Evolutionary conservation across 2,329 filamentous ascomycete genomes (phyloP).

Genomic region (Epichloe hybrida): DNA sequence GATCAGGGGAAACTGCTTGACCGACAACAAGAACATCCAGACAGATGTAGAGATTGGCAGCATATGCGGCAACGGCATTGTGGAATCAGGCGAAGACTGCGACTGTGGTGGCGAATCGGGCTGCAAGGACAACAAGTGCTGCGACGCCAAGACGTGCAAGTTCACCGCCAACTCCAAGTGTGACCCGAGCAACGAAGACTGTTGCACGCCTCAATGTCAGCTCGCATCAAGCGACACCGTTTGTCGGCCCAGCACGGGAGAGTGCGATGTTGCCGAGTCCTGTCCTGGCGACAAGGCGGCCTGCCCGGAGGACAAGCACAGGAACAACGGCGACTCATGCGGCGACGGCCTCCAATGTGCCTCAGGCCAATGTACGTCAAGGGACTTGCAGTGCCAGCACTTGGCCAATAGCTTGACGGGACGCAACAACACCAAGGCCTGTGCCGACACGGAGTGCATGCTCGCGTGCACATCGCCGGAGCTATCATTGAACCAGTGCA

Average conservation of each 20-base stretch:
- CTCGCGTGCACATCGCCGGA: constrained; percentile 63
- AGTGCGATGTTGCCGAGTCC: constrained; percentile 74
- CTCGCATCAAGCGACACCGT: constrained; percentile 55
- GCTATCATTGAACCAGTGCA: constrained; percentile 53
- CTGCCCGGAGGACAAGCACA: constrained; percentile 61
- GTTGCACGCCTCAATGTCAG: constrained; percentile 55
- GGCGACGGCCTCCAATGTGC: constrained; percentile 64
- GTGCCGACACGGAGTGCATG: constrained; percentile 51
- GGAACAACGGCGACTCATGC: constrained; percentile 58
- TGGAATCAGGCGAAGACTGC: constrained; percentile 87
- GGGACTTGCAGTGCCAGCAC: constrained; percentile 76
- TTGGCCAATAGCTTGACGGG: constrained; percentile 64
- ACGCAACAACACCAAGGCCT: constrained; percentile 68
- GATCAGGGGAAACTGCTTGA: constrained; percentile 53
- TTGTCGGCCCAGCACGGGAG: constrained; percentile 66
- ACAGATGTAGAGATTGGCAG: constrained; percentile 72
- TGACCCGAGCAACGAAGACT: constrained; percentile 70
- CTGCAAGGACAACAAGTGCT: constrained; percentile 69
- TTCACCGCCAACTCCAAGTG: constrained; percentile 67
- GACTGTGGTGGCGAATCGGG: constrained; percentile 71
- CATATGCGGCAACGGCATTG: constrained; percentile 93
- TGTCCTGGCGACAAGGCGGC: constrained; percentile 60
- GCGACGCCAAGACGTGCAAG: constrained; percentile 73
- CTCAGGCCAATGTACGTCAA: constrained; percentile 86
- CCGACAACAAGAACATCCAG: constrained; percentile 70